phyloP scores from a whole-genome alignment of 139 green algal species.

The Micractinium sp. region DNA sequence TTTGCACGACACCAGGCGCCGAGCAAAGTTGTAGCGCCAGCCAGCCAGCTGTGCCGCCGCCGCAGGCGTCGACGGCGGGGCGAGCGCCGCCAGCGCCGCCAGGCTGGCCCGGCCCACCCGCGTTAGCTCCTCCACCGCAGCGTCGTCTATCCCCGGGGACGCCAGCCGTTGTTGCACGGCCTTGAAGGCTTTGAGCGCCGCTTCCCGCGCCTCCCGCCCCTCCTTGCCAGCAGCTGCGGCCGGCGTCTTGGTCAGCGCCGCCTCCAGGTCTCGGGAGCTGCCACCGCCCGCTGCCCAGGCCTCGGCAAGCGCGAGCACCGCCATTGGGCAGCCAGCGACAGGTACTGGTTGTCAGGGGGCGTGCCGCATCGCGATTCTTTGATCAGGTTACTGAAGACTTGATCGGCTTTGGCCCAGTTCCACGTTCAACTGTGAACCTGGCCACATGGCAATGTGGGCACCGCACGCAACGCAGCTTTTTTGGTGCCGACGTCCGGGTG shows the following conservation, averaged over 20 bases:
- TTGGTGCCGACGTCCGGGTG: background rate
- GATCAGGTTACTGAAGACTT: background rate
- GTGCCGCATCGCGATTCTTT: background rate
- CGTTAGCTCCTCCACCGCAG: background rate
- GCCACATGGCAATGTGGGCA: background rate
- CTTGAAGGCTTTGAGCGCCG: constrained; percentile 16
- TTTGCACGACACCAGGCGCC: constrained; percentile 24
- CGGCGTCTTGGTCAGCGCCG: background rate
- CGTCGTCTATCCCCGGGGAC: background rate
- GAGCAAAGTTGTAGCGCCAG: constrained; percentile 32
- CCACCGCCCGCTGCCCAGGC: background rate
- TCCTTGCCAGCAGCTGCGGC: background rate
- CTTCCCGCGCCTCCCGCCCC: background rate
- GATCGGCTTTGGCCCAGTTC: background rate
- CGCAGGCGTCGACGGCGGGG: background rate
- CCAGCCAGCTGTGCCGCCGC: background rate
- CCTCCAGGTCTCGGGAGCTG: background rate
- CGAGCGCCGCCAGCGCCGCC: constrained; percentile 19
- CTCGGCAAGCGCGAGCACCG: background rate
- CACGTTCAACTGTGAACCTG: background rate
- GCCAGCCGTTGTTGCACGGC: constrained; percentile 3
- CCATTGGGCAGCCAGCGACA: background rate
- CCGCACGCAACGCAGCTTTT: background rate
- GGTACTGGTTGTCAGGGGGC: background rate
- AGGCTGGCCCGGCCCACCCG: background rate